Conservation (phyloP, 108 stramenopile species). For the Poteriospumella lacustris region DNA sequence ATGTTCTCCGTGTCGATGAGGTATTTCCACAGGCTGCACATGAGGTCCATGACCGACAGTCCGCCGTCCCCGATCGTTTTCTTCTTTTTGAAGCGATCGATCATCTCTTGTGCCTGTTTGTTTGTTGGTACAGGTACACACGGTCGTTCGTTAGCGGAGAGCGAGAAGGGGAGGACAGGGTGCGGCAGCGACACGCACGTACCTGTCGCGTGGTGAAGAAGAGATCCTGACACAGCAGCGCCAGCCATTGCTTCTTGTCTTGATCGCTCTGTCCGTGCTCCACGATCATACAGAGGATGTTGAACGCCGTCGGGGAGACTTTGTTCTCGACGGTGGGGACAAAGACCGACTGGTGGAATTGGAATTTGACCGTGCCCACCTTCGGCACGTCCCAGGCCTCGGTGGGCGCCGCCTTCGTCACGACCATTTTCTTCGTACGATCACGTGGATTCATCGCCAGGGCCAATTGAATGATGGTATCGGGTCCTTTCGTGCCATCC, state of each 20-base stretch:
- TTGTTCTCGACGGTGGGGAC: slow-evolving; percentile 3
- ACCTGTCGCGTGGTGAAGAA: slow-evolving; percentile 23
- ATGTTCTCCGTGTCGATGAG: slow-evolving; percentile 25
- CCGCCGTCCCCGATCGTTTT: slow-evolving; percentile 13
- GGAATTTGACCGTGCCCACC: not conserved
- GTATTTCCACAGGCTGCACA: slow-evolving; percentile 20
- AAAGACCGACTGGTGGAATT: slow-evolving; percentile 12
- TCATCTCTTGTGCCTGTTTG: slow-evolving; percentile 10
- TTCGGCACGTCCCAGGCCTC: not conserved
- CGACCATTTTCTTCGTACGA: not conserved
- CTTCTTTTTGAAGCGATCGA: slow-evolving; percentile 16
- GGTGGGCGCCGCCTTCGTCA: not conserved
- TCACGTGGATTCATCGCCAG: not conserved
- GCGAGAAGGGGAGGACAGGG: not conserved
- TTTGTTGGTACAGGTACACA: not conserved
- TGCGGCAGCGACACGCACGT: not conserved
- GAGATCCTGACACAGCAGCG: slow-evolving; percentile 17
- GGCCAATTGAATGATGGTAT: not conserved
- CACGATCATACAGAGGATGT: slow-evolving; percentile 6
- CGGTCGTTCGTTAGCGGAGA: too few relatives aligned
- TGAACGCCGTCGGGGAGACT: not conserved
- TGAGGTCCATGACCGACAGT: not conserved
- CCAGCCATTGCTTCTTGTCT: slow-evolving; percentile 7
- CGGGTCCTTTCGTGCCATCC: not conserved
- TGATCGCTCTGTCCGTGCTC: not conserved